Evolutionary conservation across 495 filamentous ascomycete species (phyloP), one percentile per base, ranked within the genome.

Genomic region (Aspergillus bertholletiae): DNA sequence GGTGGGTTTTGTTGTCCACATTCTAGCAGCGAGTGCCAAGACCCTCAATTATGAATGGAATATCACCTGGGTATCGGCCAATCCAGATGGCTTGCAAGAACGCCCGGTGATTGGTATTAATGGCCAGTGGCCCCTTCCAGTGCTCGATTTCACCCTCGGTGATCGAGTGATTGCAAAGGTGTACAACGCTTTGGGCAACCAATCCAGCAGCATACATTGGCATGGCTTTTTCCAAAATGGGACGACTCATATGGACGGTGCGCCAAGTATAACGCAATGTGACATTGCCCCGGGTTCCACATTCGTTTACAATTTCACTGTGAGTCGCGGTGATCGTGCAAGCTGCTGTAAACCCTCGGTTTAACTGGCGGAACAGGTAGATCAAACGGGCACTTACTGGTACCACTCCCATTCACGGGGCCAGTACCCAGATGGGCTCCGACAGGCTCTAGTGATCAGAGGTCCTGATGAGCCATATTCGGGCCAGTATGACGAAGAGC

Each of bases 21-120:
- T 20, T 20, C 37, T 20, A 18, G 17, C 8, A 3, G 37, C 18
- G 15, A 18, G 15, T 20, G 37, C 37, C 37, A 20, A 17, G 17
- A 40, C 37, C 2, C 37, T 90, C 50, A 84, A 78, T 22, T 88
- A 90, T 64, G 78, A 96, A 67, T 95, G 88, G 73, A 87, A 88
- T 62, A 79, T 93, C 55, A 79, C 80, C 26, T 95, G 92, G 91
- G 84, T 91, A 6, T 84, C 74, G 24, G 84, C 87, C 8, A 93
- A 91, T 63, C 91, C 91, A 3, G 91, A 96, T 71, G 88, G 86
- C 15, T 64, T 80, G 35, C 70, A 75, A 20, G 76, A 82, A 1
- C 79, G 90, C 12, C 80, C 81, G 35, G 82, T 82, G 5, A 90
- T 95, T 62, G 87, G 88, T 40, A 89, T 94, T 75, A 95, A 95